These are phyloP conservation scores for Tephrocybe rancida DNA, from an alignment of 768 basidiomycete species.

Conservation along the genomic window DNA sequence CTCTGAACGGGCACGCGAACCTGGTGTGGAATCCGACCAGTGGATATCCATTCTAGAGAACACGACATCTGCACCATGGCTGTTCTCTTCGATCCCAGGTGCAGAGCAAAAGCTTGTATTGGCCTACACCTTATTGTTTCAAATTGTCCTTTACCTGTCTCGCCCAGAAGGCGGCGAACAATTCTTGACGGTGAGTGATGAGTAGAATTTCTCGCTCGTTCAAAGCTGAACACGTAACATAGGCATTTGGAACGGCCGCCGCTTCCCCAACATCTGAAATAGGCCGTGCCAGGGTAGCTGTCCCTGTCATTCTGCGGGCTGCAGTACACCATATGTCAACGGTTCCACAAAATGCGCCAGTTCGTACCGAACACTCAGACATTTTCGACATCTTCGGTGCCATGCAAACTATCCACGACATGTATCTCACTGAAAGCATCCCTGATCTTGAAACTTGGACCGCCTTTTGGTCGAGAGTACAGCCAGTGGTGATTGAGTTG, in stretches of 20 bases:
- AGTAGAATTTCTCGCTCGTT: not conserved
- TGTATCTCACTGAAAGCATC: slow-evolving; percentile 18
- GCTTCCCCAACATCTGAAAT: slow-evolving; percentile 27
- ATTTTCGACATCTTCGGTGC: slow-evolving; percentile 26
- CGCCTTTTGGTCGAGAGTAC: slow-evolving; percentile 25
- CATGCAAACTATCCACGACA: slow-evolving; percentile 22
- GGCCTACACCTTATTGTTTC: slow-evolving; percentile 26
- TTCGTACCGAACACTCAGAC: slow-evolving; percentile 20
- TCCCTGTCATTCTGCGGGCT: slow-evolving; percentile 19
- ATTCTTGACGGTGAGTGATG: slow-evolving; percentile 20
- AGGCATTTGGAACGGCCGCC: slow-evolving; percentile 27
- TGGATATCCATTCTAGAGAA: slow-evolving; percentile 27
- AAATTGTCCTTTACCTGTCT: slow-evolving; percentile 27
- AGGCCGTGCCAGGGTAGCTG: slow-evolving; percentile 24
- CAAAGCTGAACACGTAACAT: not conserved
- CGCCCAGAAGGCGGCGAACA: slow-evolving; percentile 21
- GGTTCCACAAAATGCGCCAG: slow-evolving; percentile 17
- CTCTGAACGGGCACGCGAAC: not conserved
- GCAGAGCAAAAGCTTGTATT: slow-evolving; percentile 18
- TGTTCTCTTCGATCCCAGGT: slow-evolving; percentile 16
- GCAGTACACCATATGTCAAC: slow-evolving; percentile 23
- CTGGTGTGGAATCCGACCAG: slow-evolving; percentile 2
- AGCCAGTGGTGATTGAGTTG: slow-evolving; percentile 24
- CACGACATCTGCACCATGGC: slow-evolving; percentile 24
- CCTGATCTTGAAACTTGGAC: slow-evolving; percentile 17